Conservation (phyloP, 1,139 yeast genomes). For the Pichia cactophila region DNA sequence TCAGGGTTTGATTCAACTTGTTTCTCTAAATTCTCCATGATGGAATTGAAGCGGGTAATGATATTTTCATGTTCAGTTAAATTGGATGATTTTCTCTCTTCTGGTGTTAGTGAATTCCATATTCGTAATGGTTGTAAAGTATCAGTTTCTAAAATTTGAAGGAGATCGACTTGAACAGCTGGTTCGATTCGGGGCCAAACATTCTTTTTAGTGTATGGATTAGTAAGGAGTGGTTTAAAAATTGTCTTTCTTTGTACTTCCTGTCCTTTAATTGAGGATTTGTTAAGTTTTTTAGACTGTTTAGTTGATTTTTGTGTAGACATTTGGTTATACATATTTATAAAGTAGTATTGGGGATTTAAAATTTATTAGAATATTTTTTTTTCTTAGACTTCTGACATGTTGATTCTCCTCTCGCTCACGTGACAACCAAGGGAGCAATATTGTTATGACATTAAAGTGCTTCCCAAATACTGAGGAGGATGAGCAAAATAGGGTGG, state of each 20-base stretch:
- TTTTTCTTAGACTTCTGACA: not conserved
- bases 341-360: not conserved
- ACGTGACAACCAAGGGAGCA: not conserved
- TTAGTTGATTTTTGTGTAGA: not conserved
- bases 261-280: slow-evolving; percentile 9
- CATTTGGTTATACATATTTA: not conserved
- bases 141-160: slow-evolving; percentile 34
- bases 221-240: slow-evolving; percentile 54
- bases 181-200: slow-evolving; percentile 47
- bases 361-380: not conserved
- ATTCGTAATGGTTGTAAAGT: slow-evolving; percentile 34
- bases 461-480: not conserved
- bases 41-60: slow-evolving; percentile 48
- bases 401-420: not conserved
- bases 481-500: not conserved
- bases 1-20: slow-evolving; percentile 32
- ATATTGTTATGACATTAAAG: not conserved
- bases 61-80: slow-evolving; percentile 27
- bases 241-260: slow-evolving; percentile 25
- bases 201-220: slow-evolving; percentile 46
- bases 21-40: slow-evolving; percentile 41
- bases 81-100: slow-evolving; percentile 12
- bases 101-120: slow-evolving; percentile 25
- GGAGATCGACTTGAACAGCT: slow-evolving; percentile 31
- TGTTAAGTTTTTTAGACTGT: not conserved